phyloP scores from a whole-genome alignment of 768 basidiomycete genomes.

The Tylopilus felleus region DNA sequence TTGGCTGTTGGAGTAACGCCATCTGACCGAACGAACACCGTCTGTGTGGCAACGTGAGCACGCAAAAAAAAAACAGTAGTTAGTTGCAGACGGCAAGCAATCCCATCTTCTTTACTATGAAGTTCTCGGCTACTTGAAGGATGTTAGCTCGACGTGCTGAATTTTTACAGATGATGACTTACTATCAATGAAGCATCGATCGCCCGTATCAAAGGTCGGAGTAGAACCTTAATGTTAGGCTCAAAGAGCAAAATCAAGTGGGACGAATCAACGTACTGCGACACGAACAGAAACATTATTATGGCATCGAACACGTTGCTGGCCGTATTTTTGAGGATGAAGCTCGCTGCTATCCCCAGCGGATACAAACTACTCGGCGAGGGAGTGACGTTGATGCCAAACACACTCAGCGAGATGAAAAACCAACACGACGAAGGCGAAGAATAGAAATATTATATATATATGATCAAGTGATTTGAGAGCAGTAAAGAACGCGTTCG shows the following conservation, averaged over 20 bases:
- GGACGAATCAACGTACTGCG: slow-evolving; percentile 55
- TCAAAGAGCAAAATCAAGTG: background rate
- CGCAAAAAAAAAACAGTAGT: background rate
- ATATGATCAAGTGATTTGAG: slow-evolving; percentile 61
- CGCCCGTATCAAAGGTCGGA: slow-evolving; percentile 79
- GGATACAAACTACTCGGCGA: slow-evolving; percentile 73
- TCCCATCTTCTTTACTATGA: slow-evolving; percentile 78
- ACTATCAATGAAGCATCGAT: slow-evolving; percentile 72
- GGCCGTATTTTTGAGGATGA: slow-evolving; percentile 75
- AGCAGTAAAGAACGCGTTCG: no score
- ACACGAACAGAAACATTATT: slow-evolving; percentile 80
- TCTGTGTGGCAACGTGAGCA: slow-evolving; percentile 34
- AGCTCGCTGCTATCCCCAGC: slow-evolving; percentile 68
- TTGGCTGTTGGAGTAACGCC: slow-evolving; percentile 82
- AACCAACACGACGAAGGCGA: slow-evolving; percentile 64
- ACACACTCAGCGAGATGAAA: slow-evolving; percentile 71
- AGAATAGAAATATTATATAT: slow-evolving; percentile 58
- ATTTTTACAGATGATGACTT: slow-evolving; percentile 14
- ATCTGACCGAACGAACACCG: slow-evolving; percentile 67
- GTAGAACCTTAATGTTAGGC: slow-evolving; percentile 33
- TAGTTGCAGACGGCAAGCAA: slow-evolving; percentile 59
- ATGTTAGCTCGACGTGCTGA: slow-evolving; percentile 5
- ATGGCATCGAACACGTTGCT: slow-evolving; percentile 74
- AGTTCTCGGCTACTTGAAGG: slow-evolving; percentile 52
- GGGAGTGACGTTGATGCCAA: slow-evolving; percentile 61